Evolutionary conservation across 768 basidiomycete species (phyloP), one percentile per base, ranked within the genome.

Genomic region (Amanita pseudoporphyria): DNA sequence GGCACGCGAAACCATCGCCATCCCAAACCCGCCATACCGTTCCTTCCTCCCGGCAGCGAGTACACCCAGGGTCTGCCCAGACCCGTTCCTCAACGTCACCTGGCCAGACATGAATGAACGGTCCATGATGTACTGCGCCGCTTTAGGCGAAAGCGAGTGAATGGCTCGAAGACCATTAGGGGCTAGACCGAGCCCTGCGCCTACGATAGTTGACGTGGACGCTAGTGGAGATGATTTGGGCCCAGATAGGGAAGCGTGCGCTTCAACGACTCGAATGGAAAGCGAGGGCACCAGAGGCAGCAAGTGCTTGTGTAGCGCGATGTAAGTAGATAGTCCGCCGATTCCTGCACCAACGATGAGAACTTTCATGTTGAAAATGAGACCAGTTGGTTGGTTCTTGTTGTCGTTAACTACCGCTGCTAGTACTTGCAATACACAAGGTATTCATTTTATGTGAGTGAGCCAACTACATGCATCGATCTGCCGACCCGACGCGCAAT

Each of bases 261-360:
- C 39, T 43, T 49, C 48, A 12, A 43, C 48, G 28, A 49, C 19
- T 2, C 48, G 48, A 28, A 49, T n/a, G 21, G 40, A 49, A 30
- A 42, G 30, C 4, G 39, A 33, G 9, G 48, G 40, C 5, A 42
- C n/a, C 6, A 16, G 36, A 24, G 51, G 45, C 35, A 14, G 32
- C 7, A 49, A 18, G 32, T 48, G 30, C 12, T 48, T 48, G 37
- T 48, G 12, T 3, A 48, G 38, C 1, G 48, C 39, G 33, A 49
- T 28, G 39, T 49, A 49, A 13, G 48, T 16, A 14, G 48, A 49
- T 13, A 49, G 21, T n/a, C 41, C 48, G n/a, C 48, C 48, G n/a
- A 48, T 48, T 12, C 41, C 48, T 4, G 41, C 40, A 22, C 48
- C 48, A 18, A 49, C 32, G 22, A 49, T 49, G 48, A 49, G 48